Evolutionary conservation across 495 filamentous ascomycete genomes (phyloP).

Genomic region (Aspergillus sparsus): DNA sequence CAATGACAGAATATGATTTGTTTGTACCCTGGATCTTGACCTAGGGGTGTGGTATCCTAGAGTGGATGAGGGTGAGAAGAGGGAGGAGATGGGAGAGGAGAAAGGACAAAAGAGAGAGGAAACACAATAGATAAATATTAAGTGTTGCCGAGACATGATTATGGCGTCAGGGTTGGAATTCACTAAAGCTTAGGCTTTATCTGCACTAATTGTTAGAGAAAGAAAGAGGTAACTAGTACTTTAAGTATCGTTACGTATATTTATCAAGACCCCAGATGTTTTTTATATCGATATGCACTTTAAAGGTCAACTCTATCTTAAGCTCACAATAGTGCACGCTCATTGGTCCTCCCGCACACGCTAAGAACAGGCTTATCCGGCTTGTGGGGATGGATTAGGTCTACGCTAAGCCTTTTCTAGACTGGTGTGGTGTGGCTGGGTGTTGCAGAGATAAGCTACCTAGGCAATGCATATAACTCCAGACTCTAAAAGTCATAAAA

Average conservation of each 20-base stretch:
- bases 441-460: background rate
- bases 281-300: background rate
- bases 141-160: conserved; percentile 1
- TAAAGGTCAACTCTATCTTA: background rate
- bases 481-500: background rate
- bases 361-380: conserved; percentile 10
- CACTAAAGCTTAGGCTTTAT: background rate
- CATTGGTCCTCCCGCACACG: conserved; percentile 10
- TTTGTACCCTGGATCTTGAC: too few species aligned
- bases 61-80: background rate
- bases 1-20: too few species aligned
- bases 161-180: background rate
- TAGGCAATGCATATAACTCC: background rate
- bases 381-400: background rate
- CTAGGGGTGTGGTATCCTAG: background rate
- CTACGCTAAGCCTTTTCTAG: conserved; percentile 10
- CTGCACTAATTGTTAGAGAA: background rate
- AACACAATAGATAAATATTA: background rate
- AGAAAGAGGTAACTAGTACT: background rate
- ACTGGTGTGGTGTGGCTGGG: background rate
- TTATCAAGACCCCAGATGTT: too few species aligned
- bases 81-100: background rate
- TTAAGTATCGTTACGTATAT: background rate
- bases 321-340: conserved; percentile 7
- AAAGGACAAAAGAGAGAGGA: background rate